phyloP scores from a whole-genome alignment of 2,329 filamentous ascomycete genomes.

The Plectosphaerella cucumerina region DNA sequence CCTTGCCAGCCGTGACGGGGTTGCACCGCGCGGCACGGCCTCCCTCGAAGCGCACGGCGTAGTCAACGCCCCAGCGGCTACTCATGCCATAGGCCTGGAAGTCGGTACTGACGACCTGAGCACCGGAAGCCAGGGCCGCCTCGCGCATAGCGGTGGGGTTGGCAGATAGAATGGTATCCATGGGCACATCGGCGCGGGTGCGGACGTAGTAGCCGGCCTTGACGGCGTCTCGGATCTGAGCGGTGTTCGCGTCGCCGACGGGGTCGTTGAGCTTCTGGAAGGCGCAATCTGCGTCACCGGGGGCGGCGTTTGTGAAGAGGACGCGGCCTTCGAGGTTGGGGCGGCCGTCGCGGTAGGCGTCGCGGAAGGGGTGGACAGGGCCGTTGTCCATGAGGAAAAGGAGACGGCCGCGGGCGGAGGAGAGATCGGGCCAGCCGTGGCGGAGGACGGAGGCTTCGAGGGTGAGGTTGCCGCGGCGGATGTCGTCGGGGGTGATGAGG shows the following conservation, averaged over 20 bases:
- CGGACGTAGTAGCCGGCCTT: conserved; percentile 43
- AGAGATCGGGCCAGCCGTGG: conserved; percentile 43
- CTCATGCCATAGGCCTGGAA: conserved; percentile 42
- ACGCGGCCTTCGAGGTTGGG: conserved; percentile 36
- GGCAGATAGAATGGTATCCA: conserved; percentile 34
- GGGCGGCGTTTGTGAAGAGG: conserved; percentile 43
- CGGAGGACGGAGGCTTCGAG: conserved; percentile 41
- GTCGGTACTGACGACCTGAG: conserved; percentile 46
- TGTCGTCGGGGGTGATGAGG: conserved; percentile 42
- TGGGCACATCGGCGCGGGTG: conserved; percentile 40
- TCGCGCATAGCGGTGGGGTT: conserved; percentile 36
- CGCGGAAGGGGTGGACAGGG: conserved; percentile 29
- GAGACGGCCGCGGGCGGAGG: conserved; percentile 37
- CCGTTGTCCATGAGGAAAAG: conserved; percentile 49
- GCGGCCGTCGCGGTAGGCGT: conserved; percentile 29
- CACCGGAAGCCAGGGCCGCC: conserved; percentile 37
- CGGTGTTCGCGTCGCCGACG: conserved; percentile 21
- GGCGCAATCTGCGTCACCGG: conserved; percentile 39
- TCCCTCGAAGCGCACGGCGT: conserved; percentile 25
- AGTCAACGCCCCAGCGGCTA: conserved; percentile 41
- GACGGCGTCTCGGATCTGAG: conserved; percentile 38
- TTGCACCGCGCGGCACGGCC: conserved; percentile 24
- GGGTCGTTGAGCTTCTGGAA: conserved; percentile 46
- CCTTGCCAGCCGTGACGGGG: conserved; percentile 17
- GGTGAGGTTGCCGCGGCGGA: conserved; percentile 33